A percentile compares a stretch with the other conserved stretches of the same genome.
phyloP scores from a whole-genome alignment of 306 rosid species.

The Senna tora region DNA sequence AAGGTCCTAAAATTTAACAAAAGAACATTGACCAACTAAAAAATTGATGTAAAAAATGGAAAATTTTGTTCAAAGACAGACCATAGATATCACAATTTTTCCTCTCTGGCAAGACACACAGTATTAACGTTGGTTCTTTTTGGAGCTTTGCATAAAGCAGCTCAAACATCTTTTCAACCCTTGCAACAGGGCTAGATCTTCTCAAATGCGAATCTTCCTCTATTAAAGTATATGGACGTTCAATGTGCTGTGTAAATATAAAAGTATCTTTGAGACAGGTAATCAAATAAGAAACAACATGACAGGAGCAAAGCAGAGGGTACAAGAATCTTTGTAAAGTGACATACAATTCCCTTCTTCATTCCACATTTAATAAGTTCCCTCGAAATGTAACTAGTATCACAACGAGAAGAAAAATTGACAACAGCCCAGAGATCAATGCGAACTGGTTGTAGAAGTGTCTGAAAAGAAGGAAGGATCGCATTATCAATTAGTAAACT shows the following conservation, averaged over 20 bases:
- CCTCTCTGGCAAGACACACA: constrained; percentile 85
- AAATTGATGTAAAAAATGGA: constrained; percentile 20
- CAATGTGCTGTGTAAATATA: constrained; percentile 64
- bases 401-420: constrained; percentile 91
- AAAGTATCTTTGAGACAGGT: constrained; percentile 31
- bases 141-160: constrained; percentile 56
- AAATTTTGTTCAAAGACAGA: constrained; percentile 31
- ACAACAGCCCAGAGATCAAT: constrained; percentile 77
- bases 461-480: constrained; percentile 48
- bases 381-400: constrained; percentile 76
- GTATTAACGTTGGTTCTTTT: constrained; percentile 68
- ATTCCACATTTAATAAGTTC: constrained; percentile 94
- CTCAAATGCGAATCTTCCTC: constrained; percentile 75
- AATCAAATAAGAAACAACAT: constrained; percentile 32
- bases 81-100: constrained; percentile 84
- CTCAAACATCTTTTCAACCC: constrained; percentile 90
- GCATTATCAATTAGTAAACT: constrained; percentile 28
- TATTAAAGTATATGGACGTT: constrained; percentile 71
- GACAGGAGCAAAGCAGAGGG: constrained; percentile 26
- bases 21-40: constrained; percentile 18
- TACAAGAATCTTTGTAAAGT: neutral
- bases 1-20: constrained; percentile 66
- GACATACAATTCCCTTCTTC: constrained; percentile 86
- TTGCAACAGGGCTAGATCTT: constrained; percentile 61
- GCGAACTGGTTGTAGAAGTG: constrained; percentile 61